phyloP scores from a whole-genome alignment of 2,329 filamentous ascomycete species.

The Sphaerulina vaccinii region DNA sequence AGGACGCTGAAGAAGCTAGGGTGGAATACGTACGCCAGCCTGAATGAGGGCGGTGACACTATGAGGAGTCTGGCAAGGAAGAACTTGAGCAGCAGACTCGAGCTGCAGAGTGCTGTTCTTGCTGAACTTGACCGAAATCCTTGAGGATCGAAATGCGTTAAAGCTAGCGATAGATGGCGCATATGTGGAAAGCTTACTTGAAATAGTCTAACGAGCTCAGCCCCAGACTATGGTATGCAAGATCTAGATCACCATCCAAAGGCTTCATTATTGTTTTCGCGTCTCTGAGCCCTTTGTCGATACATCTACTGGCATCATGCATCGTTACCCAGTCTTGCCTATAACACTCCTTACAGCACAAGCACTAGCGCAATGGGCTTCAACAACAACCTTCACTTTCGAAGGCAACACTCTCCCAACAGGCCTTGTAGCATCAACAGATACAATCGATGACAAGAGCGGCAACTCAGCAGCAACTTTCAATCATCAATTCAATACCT shows the following conservation, averaged over 20 bases:
- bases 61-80: not conserved
- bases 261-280: not conserved
- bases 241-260: not conserved
- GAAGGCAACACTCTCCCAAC: conserved; percentile 7
- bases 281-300: no score
- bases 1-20: not conserved
- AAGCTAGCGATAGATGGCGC: not conserved
- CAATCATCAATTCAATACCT: conserved; percentile 10
- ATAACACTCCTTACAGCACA: not conserved
- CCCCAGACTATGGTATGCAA: not conserved
- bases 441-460: conserved; percentile 1
- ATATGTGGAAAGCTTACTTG: not conserved
- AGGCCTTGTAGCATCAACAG: conserved; percentile 4
- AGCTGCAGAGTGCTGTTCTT: not conserved
- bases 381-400: conserved; percentile 16
- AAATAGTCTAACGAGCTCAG: not conserved
- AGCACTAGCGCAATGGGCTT: conserved; percentile 1
- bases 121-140: conserved; percentile 4
- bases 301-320: no score
- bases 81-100: not conserved
- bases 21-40: not conserved
- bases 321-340: not conserved
- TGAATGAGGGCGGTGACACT: not conserved
- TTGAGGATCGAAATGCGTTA: not conserved
- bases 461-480: not conserved